Base-by-base conservation (phyloP, 805 yeast genomes). In the Brettanomyces bruxellensis region DNA sequence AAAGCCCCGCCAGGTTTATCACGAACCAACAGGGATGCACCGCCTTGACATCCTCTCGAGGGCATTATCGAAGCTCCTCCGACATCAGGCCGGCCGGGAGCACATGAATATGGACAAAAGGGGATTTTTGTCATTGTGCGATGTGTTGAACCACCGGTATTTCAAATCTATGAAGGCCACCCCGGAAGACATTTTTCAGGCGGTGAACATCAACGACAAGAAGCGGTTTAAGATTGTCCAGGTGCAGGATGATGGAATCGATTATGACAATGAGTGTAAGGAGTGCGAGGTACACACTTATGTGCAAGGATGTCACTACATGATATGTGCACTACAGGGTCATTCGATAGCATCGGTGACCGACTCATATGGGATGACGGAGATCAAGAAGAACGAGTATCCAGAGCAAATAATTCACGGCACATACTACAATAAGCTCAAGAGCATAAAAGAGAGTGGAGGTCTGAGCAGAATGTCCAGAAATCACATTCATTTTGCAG, bases 281-380 rank as follows among this genome's bases (percentile, higher is more conserved):
- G 14, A 35, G 7, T 35, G 38, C 23, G 52, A 45, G 24, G 45
- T 36, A 4, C 12, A 14, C 8, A 34, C 30, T n/a, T 50, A 46
- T 30, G 37, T 40, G 11, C 36, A 41, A 39, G 4, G 54, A 54
- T 8, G 64, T 60, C 65, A 54, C 4, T 64, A 59, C 11, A 56
- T 44, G 9, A 77, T 91, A n/a, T 78, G 97, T 59, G 98, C 99
- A 3, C 82, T 83, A 45, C 99, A 93, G 63, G 99, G 99, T 4
- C 99, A 93, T 62, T 80, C 95, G 0, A 65, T 91, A 4, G 58
- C 61, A 34, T 48, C 55, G 0, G 68, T 80, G 1, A 28, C 61
- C 78, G 28, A 59, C 45, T 41, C 68, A 58, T 35, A 56, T 79
- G 40, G 56, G 56, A n/a, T 49, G 59, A 18, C 43, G 39, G 1